Percentiles rank a stretch among this genome's conserved stretches.
phyloP scores from a whole-genome alignment of 371 early-diverging fungal species.

The Mucor sp. region DNA sequence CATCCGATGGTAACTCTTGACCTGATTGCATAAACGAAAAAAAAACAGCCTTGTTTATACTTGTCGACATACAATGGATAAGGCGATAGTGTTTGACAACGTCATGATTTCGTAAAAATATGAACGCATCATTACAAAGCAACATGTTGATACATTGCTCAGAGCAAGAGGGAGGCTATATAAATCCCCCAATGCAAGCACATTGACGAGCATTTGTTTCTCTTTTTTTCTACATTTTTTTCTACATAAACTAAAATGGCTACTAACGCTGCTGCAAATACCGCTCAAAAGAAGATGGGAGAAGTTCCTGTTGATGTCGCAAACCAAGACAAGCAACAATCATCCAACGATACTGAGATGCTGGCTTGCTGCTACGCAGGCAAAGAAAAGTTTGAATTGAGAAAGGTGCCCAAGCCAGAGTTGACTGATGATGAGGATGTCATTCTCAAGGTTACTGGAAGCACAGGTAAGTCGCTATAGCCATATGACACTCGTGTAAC shows the following conservation, averaged over 20 bases:
- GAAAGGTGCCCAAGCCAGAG: slow-evolving; percentile 43
- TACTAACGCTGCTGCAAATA: slow-evolving; percentile 50
- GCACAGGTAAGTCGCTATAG: slow-evolving; percentile 17
- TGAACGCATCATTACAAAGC: not conserved
- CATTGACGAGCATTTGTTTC: not conserved
- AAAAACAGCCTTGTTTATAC: not conserved
- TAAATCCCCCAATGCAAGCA: not conserved
- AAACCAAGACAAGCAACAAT: slow-evolving; percentile 41
- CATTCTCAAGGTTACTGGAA: slow-evolving; percentile 53
- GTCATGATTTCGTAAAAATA: not conserved
- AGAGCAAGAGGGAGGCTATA: not conserved
- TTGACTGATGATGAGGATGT: slow-evolving; percentile 60
- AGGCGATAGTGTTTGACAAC: not conserved
- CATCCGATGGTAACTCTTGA: not conserved
- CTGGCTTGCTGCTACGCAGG: slow-evolving; percentile 53
- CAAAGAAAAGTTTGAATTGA: slow-evolving; percentile 48
- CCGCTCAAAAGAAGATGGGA: slow-evolving; percentile 42
- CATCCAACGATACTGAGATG: slow-evolving; percentile 30
- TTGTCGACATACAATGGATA: not conserved
- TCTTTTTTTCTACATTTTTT: not conserved
- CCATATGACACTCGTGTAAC: too few species aligned
- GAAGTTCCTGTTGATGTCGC: slow-evolving; percentile 39
- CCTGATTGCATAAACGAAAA: not conserved
- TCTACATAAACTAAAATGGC: slow-evolving; percentile 6
- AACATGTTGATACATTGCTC: not conserved